Conservation (phyloP, 768 basidiomycete genomes). For the Suillus fuscotomentosus region DNA sequence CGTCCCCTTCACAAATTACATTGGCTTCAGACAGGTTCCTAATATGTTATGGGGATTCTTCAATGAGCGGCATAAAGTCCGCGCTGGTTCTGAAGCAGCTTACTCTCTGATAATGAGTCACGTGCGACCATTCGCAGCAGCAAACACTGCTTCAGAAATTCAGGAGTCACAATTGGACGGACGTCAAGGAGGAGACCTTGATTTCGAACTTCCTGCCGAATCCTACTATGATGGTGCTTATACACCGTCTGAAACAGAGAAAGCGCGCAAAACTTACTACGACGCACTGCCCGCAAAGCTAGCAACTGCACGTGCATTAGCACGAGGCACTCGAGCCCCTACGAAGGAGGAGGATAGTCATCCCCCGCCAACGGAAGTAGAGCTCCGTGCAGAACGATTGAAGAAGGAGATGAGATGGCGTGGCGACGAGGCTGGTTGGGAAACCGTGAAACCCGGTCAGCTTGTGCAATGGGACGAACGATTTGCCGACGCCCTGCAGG, state of each 20-base stretch:
- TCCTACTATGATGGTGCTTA: slow-evolving; percentile 65
- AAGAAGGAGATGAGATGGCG: slow-evolving; percentile 90
- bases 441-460: slow-evolving; percentile 62
- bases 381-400: slow-evolving; percentile 82
- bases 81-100: slow-evolving; percentile 76
- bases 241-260: slow-evolving; percentile 57
- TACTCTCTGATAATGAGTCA: slow-evolving; percentile 64
- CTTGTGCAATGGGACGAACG: slow-evolving; percentile 77
- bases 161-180: neutral
- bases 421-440: slow-evolving; percentile 76
- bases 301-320: slow-evolving; percentile 69
- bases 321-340: slow-evolving; percentile 72
- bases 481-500: slow-evolving; percentile 55
- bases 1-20: slow-evolving; percentile 68
- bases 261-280: slow-evolving; percentile 77
- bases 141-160: slow-evolving; percentile 16
- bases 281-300: slow-evolving; percentile 65
- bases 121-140: slow-evolving; percentile 58
- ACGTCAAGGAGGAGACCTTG: slow-evolving; percentile 55
- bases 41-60: slow-evolving; percentile 92
- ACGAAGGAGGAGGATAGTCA: slow-evolving; percentile 79
- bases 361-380: slow-evolving; percentile 85
- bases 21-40: slow-evolving; percentile 84
- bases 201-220: slow-evolving; percentile 72
- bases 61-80: slow-evolving; percentile 82